These are phyloP conservation scores for Tillandsia fasciculata DNA, from an alignment of 176 grass and related monocot species.

Conservation along the genomic window DNA sequence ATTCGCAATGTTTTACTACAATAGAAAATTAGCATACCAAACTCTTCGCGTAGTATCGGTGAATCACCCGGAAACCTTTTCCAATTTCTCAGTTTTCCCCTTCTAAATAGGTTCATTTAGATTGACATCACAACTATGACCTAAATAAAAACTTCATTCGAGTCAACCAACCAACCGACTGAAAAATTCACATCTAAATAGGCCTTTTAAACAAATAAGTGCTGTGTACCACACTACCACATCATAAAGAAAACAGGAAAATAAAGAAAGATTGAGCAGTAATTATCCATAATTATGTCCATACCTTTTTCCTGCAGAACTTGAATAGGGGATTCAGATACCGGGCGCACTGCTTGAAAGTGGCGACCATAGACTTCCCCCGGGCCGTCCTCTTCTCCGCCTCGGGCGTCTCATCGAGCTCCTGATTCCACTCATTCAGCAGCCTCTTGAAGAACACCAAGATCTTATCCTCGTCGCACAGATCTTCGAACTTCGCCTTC, in stretches of 20 bases:
- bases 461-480: constrained; percentile 81
- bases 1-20: too few relatives aligned
- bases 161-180: too few relatives aligned
- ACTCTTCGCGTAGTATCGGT: too few relatives aligned
- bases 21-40: too few relatives aligned
- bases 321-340: constrained; percentile 83
- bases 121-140: too few relatives aligned
- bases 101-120: too few relatives aligned
- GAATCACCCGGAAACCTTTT: too few relatives aligned
- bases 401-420: constrained; percentile 69
- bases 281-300: background rate
- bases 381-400: constrained; percentile 69
- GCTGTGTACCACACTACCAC: background rate
- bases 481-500: constrained; percentile 68
- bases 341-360: constrained; percentile 78
- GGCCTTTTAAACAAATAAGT: too few relatives aligned
- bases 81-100: too few relatives aligned
- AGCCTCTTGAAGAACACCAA: constrained; percentile 81
- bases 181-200: too few relatives aligned
- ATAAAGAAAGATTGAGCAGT: background rate
- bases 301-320: constrained; percentile 92
- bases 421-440: constrained; percentile 87
- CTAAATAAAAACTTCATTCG: too few relatives aligned
- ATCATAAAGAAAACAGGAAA: background rate
- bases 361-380: constrained; percentile 82